A percentile compares a stretch with the other conserved stretches of the same genome.
phyloP scores from a whole-genome alignment of 176 grass and related monocot species.

The Oryza nivara region DNA sequence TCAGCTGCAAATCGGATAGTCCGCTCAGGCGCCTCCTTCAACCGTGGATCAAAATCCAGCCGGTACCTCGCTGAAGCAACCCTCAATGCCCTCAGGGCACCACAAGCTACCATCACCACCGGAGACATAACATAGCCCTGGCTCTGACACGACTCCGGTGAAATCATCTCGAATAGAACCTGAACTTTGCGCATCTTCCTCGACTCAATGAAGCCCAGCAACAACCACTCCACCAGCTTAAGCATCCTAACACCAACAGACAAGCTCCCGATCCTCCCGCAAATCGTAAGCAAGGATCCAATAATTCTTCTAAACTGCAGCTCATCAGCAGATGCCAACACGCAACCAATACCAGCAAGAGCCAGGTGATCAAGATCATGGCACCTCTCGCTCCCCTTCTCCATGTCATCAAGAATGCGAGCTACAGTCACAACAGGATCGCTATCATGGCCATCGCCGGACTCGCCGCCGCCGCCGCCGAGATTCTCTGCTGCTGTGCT shows the following conservation, averaged over 20 bases:
- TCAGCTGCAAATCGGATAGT: constrained; percentile 63
- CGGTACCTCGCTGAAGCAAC: constrained; percentile 58
- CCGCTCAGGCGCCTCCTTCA: constrained; percentile 58
- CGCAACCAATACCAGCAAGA: constrained; percentile 65
- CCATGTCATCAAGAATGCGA: constrained; percentile 33
- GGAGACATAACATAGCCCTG: constrained; percentile 50
- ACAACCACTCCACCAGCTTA: constrained; percentile 77
- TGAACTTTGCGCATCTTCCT: constrained; percentile 60
- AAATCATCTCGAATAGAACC: constrained; percentile 46
- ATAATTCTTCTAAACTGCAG: constrained; percentile 38
- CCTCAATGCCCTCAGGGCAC: constrained; percentile 54
- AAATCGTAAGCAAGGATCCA: constrained; percentile 53
- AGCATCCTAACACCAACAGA: constrained; percentile 62
- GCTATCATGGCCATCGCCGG: background rate
- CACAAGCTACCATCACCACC: constrained; percentile 61
- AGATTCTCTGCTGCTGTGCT: background rate
- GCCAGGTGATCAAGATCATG: constrained; percentile 42
- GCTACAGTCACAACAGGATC: constrained; percentile 23
- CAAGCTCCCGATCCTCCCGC: constrained; percentile 27
- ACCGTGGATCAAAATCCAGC: constrained; percentile 56
- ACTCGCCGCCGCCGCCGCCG: background rate
- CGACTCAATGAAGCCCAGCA: constrained; percentile 54
- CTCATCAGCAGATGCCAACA: constrained; percentile 50
- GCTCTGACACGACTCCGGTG: constrained; percentile 40
- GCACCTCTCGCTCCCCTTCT: background rate